Percentiles rank a stretch among this genome's conserved stretches.
These are phyloP conservation scores for Penicillium sclerotiorum DNA, from an alignment of 2,329 filamentous ascomycete species.

Conservation along the genomic window DNA sequence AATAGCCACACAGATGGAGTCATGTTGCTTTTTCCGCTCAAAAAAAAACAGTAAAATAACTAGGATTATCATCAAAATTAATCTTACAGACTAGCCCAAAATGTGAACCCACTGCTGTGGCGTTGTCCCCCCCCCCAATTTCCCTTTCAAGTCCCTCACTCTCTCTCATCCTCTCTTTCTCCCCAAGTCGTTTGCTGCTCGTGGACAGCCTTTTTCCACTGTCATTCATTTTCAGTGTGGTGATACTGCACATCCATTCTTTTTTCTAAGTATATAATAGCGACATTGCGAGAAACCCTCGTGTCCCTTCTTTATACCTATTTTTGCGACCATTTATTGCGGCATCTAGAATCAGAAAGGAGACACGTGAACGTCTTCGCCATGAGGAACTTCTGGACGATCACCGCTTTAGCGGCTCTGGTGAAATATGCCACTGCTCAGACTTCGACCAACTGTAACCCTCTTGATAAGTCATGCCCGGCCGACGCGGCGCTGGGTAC, in stretches of 20 bases:
- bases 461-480: conserved; percentile 70
- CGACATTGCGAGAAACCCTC: conserved; percentile 23
- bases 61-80: no score
- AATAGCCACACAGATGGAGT: not conserved
- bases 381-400: conserved; percentile 31
- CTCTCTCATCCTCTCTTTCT: conserved; percentile 10
- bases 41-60: not conserved
- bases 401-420: conserved; percentile 33
- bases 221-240: conserved; percentile 29
- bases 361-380: not conserved
- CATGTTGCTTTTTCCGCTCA: not conserved
- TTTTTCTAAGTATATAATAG: conserved; percentile 13
- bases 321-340: not conserved
- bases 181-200: conserved; percentile 15
- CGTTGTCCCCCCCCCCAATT: conserved; percentile 9
- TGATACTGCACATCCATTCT: conserved; percentile 32
- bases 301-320: conserved; percentile 18
- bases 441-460: conserved; percentile 77
- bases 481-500: conserved; percentile 69
- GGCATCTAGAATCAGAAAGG: not conserved
- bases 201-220: conserved; percentile 18
- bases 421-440: conserved; percentile 59
- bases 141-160: conserved; percentile 5
- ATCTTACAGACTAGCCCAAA: conserved; percentile 10
- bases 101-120: conserved; percentile 16